phyloP scores from a whole-genome alignment of 164 flowering plant genomes.

The Hamamelis virginiana region DNA sequence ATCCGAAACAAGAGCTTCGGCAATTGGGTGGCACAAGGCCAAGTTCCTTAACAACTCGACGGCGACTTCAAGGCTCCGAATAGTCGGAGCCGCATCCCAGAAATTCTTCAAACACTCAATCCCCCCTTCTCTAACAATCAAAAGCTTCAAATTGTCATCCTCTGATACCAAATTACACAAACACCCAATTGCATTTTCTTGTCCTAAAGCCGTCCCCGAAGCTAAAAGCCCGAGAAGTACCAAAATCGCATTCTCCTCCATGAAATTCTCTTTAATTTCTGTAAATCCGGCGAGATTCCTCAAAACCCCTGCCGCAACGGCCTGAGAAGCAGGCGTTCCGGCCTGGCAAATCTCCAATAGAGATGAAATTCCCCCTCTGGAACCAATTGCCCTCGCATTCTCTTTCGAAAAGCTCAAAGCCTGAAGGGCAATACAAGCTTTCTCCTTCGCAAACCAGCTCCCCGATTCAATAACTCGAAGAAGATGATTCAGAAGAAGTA shows the following conservation, averaged over 20 bases:
- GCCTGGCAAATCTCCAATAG: constrained; percentile 69
- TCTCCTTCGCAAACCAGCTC: constrained; percentile 75
- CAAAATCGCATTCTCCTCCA: constrained; percentile 65
- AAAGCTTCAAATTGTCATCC: constrained; percentile 57
- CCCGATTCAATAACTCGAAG: constrained; percentile 80
- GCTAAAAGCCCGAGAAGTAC: constrained; percentile 53
- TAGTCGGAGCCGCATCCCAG: constrained; percentile 60
- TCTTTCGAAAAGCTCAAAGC: constrained; percentile 66
- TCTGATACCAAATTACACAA: constrained; percentile 56
- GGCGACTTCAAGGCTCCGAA: constrained; percentile 52
- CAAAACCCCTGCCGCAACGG: constrained; percentile 77
- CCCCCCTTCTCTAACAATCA: constrained; percentile 66
- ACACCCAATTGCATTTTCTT: constrained; percentile 78
- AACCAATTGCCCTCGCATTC: constrained; percentile 80
- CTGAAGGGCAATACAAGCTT: constrained; percentile 68
- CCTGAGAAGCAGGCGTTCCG: constrained; percentile 81
- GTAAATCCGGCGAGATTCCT: constrained; percentile 59
- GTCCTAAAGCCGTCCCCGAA: constrained; percentile 68
- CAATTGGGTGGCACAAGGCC: constrained; percentile 43
- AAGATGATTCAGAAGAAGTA: constrained; percentile 65
- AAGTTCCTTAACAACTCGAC: constrained; percentile 52
- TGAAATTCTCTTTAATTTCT: constrained; percentile 59
- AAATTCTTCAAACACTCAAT: constrained; percentile 61
- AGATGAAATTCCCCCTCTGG: constrained; percentile 76
- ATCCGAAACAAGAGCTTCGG: constrained; percentile 48